Conservation (phyloP, 148 eudicot genomes). For the Camellia lanceoleosa region DNA sequence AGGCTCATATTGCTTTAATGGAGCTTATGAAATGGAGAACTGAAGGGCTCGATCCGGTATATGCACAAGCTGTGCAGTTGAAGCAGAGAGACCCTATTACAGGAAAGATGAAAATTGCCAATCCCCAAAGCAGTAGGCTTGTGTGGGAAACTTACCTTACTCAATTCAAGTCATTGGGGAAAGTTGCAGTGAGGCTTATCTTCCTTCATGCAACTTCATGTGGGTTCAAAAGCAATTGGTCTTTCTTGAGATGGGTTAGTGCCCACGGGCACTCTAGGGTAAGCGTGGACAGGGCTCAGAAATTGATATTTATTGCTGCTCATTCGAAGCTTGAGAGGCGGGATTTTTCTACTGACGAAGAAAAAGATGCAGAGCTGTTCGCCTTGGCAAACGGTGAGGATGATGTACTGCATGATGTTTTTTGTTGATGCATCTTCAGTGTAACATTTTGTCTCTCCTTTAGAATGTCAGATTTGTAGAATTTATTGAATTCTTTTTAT, state of each 20-base stretch:
- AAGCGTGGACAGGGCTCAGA: slow-evolving; percentile 70
- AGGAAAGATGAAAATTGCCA: slow-evolving; percentile 79
- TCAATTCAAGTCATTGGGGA: slow-evolving; percentile 74
- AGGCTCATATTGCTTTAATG: slow-evolving; percentile 78
- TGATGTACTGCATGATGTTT: slow-evolving; percentile 74
- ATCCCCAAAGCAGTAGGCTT: slow-evolving; percentile 89
- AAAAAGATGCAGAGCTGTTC: slow-evolving; percentile 71
- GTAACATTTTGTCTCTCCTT: slow-evolving; percentile 32
- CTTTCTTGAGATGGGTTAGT: slow-evolving; percentile 56
- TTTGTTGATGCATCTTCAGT: slow-evolving; percentile 68
- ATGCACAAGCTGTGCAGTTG: slow-evolving; percentile 93
- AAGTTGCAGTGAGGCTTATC: slow-evolving; percentile 79
- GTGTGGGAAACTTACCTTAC: slow-evolving; percentile 94
- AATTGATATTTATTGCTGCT: slow-evolving; percentile 80
- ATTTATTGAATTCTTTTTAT: slow-evolving; percentile 46
- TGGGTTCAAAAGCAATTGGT: slow-evolving; percentile 58
- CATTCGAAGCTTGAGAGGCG: slow-evolving; percentile 71
- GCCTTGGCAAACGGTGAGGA: slow-evolving; percentile 71
- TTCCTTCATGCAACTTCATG: slow-evolving; percentile 85
- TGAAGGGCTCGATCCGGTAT: slow-evolving; percentile 88
- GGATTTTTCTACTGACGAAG: slow-evolving; percentile 65
- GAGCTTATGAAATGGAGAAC: slow-evolving; percentile 97
- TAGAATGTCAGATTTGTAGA: slow-evolving; percentile 38
- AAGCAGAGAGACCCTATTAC: slow-evolving; percentile 76
- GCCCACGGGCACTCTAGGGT: slow-evolving; percentile 48